Evolutionary conservation across 2,329 filamentous ascomycete genomes (phyloP), one percentile per base, ranked within the genome.

Genomic region (Beauveria bassiana): DNA sequence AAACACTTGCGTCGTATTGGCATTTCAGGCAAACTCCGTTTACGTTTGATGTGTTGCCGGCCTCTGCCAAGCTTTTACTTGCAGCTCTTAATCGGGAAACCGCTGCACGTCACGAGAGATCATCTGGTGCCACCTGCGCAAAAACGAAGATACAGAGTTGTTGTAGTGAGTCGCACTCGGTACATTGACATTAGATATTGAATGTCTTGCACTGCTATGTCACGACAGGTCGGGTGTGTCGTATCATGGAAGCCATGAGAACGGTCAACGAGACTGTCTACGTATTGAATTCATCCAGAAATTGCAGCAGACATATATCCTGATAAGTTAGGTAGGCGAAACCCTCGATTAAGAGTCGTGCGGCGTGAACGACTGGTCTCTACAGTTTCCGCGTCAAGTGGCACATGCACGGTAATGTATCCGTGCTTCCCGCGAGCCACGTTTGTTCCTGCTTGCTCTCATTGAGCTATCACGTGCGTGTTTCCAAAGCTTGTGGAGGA

Each of bases 1-100:
- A 59, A 59, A 59, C 47, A 59, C 12, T 34, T 59, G 45, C 56
- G 34, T 59, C 31, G 6, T 51, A 20, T 42, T 59, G 22, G 16
- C n/a, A 20, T 22, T 34, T 16, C 24, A n/a, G 40, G 47, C 57
- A 59, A 59, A 59, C 57, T 34, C 18, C 1, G 16, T 12, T n/a
- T 5, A 26, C 18, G 24, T 31, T 10, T 31, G 38, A 16, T 22
- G 31, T 20, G 34, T 10, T 20, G 50, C 31, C 22, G 10, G 14
- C 31, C 16, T 7, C 3, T n/a, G 53, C 53, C 42, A 31, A 22
- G n/a, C n/a, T 20, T 34, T 20, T 28, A 56, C 34, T 47, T 40
- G 55, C 31, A 49, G 31, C 22, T 28, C 16, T 6, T 6, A 38
- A 28, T 49, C 14, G 16, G 16, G 18, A 34, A 26, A 24, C 12